A percentile compares a stretch with the other conserved stretches of the same genome.
Evolutionary conservation across 176 grass and related monocot species (phyloP).

Genomic region (Carex myosuroides): DNA sequence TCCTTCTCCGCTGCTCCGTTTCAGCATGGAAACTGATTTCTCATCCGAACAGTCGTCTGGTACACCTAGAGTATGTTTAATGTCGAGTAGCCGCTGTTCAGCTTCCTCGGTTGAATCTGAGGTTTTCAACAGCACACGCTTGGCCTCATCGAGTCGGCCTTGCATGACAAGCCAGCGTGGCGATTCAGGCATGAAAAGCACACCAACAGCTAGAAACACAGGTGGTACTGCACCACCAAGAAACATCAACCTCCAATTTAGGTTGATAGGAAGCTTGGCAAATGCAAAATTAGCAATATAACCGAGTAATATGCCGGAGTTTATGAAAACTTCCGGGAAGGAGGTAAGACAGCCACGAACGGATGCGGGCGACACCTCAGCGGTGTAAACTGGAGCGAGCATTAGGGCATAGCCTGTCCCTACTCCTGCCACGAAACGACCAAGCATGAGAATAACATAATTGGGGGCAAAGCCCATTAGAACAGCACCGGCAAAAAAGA

Average conservation of each 20-base stretch:
- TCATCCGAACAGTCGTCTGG: conserved; percentile 27
- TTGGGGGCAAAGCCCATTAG: conserved; percentile 62
- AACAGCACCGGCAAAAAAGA: conserved; percentile 77
- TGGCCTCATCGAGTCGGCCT: conserved; percentile 62
- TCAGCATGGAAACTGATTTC: conserved; percentile 20
- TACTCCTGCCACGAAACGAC: conserved; percentile 78
- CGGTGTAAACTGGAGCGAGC: conserved; percentile 84
- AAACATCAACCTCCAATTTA: conserved; percentile 89
- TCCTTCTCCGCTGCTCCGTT: not conserved
- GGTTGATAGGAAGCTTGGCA: conserved; percentile 48
- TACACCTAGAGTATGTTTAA: conserved; percentile 61
- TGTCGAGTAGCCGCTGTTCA: conserved; percentile 45
- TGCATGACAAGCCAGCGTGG: conserved; percentile 95
- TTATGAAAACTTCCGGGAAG: conserved; percentile 89
- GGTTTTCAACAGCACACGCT: conserved; percentile 45
- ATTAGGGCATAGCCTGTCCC: conserved; percentile 72
- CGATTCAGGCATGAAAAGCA: conserved; percentile 90
- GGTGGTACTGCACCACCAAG: conserved; percentile 70
- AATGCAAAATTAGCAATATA: conserved; percentile 97
- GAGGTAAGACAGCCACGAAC: conserved; percentile 68
- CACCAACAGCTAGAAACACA: conserved; percentile 53
- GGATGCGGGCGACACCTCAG: conserved; percentile 75
- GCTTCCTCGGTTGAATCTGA: conserved; percentile 60
- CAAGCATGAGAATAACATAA: conserved; percentile 68
- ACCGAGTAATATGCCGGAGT: conserved; percentile 71